phyloP scores from a whole-genome alignment of 2,329 filamentous ascomycete genomes.

The Neocucurbitaria cava region DNA sequence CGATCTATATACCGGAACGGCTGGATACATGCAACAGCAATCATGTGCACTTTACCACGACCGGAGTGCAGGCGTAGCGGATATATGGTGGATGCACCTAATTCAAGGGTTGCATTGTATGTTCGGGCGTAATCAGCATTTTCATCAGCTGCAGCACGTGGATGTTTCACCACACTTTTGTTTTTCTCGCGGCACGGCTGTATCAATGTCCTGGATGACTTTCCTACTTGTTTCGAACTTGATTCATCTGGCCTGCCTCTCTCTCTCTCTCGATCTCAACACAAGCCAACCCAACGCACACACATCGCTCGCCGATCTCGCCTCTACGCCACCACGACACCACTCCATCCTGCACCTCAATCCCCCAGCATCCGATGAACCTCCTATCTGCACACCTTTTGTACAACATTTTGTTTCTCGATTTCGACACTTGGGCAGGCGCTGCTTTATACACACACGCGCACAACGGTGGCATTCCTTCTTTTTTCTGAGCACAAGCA shows the following conservation, averaged over 20 bases:
- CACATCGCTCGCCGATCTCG: background rate
- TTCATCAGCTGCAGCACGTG: conserved; percentile 2
- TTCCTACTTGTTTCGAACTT: conserved; percentile 11
- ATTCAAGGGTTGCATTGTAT: conserved; percentile 23
- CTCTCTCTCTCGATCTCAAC: too few species aligned
- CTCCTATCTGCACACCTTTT: conserved; percentile 11
- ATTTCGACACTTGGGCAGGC: background rate
- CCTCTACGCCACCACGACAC: conserved; percentile 5
- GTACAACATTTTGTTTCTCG: conserved; percentile 18
- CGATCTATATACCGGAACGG: conserved; percentile 32
- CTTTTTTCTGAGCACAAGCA: conserved; percentile 15
- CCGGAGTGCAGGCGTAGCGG: conserved; percentile 30
- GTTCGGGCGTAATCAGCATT: conserved; percentile 15
- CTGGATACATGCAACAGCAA: conserved; percentile 37
- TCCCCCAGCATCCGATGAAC: background rate
- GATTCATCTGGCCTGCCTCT: background rate
- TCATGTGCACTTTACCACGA: conserved; percentile 16
- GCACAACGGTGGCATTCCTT: background rate
- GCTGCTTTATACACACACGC: conserved; percentile 12
- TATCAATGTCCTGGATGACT: conserved; percentile 18
- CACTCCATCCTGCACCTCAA: too few species aligned
- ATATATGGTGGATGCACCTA: conserved; percentile 11
- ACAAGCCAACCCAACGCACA: conserved; percentile 6
- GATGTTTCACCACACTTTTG: conserved; percentile 6
- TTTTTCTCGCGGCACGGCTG: conserved; percentile 12